Evolutionary conservation across 805 yeast genomes (phyloP), one percentile per base, ranked within the genome.

Genomic region (Jamesozyma hellenica): DNA sequence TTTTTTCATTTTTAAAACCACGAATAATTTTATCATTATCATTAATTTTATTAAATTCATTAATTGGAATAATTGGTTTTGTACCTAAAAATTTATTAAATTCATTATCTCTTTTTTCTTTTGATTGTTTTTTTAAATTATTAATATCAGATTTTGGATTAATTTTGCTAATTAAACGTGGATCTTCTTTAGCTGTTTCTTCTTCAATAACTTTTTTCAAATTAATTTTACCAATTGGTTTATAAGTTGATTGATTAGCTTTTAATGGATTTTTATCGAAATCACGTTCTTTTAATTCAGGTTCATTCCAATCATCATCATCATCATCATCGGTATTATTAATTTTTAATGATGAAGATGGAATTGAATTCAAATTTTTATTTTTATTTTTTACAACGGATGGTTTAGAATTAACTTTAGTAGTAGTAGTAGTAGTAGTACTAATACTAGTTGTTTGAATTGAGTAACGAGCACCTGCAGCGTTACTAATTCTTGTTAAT

Each of bases 391-490:
- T 38, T 17, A 26, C 33, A 3, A 21, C 52, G 13, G 56, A 50
- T 8, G 66, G 55, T 34, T 53, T 54, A 12, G 64, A 42, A 23
- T n/a, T n/a, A n/a, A 64, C 57, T 23, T 60, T 52, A 9, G 73
- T 69, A 11, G 19, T 13, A 10, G 5, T 26, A 42, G 19, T 25
- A 3, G 64, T 67, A 25, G 72, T 67, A 12, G 42, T 19, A 17
- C 37, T 38, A 25, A 28, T 28, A 26, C 35, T 61, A 13, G 62
- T 48, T 4, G 61, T 55, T 38, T 77, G 84, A 40, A 75, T 74
- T 4, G 92, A 79, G 65, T 92, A 92, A 56, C 95, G 79, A 14
- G 98, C 95, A 52, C 98, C 98, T 2, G 97, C 83, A 27, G 97
- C 96, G 49, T 85, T 82, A 47, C 84, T 78, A 36, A 92, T 78